Evolutionary conservation across 345 rosid genomes (phyloP).

Genomic region (Microthlaspi erraticum): DNA sequence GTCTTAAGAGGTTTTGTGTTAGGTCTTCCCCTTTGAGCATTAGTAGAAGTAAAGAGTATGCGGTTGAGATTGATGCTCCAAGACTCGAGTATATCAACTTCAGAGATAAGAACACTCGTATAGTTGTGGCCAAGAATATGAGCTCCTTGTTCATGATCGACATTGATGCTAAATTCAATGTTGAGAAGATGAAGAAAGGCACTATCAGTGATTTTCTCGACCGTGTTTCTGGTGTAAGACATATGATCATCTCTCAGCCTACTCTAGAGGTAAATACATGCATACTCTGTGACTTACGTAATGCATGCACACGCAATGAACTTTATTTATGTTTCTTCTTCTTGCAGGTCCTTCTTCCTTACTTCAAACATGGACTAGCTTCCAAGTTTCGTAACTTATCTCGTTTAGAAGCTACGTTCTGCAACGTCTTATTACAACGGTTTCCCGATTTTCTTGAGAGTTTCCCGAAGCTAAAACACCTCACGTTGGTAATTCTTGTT

Average conservation of each 20-base stretch:
- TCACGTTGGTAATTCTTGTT: background rate
- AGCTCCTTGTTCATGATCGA: slow-evolving; percentile 21
- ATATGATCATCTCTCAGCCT: slow-evolving; percentile 15
- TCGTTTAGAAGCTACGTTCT: background rate
- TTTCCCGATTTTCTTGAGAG: background rate
- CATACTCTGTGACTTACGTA: no score
- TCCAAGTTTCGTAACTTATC: background rate
- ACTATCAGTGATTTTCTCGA: slow-evolving; percentile 11
- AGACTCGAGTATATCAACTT: background rate
- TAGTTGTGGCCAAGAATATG: slow-evolving; percentile 5
- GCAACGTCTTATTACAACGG: background rate
- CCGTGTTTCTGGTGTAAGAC: slow-evolving; percentile 1
- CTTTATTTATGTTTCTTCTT: background rate
- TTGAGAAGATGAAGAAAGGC: background rate
- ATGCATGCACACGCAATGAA: background rate
- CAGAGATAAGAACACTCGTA: background rate
- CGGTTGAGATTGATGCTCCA: slow-evolving; percentile 35
- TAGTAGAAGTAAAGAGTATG: background rate
- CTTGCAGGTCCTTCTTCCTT: background rate
- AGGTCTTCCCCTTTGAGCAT: no score
- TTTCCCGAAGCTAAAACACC: slow-evolving; percentile 15
- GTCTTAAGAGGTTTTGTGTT: background rate
- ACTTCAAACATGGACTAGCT: background rate
- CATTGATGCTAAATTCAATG: background rate
- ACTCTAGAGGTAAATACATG: slow-evolving; percentile 12